Evolutionary conservation across 192 early-diverging fungal species (phyloP).

Genomic region (Entomortierella lignicola): DNA sequence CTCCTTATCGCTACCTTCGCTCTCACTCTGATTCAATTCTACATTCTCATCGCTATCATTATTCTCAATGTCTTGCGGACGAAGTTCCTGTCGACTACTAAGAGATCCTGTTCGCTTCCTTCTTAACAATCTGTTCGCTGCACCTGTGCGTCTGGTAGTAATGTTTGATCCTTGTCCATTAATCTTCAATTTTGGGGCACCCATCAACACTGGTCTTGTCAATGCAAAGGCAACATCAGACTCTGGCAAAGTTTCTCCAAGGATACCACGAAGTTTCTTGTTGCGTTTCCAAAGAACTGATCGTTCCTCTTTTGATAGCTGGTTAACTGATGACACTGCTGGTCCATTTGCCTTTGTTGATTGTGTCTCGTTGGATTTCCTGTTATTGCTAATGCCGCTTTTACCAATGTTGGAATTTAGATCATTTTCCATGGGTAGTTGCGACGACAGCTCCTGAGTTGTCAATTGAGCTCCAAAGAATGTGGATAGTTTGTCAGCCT

Average conservation of each 20-base stretch:
- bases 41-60: neutral
- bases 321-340: conserved; percentile 24
- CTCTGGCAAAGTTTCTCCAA: conserved; percentile 54
- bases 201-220: conserved; percentile 36
- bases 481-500: conserved; percentile 48
- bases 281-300: conserved; percentile 51
- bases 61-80: neutral
- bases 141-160: conserved; percentile 5
- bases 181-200: conserved; percentile 2
- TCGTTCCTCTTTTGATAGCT: conserved; percentile 44
- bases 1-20: neutral
- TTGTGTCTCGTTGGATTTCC: conserved; percentile 14
- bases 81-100: neutral
- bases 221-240: conserved; percentile 36
- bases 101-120: conserved; percentile 1
- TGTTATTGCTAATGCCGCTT: neutral
- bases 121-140: neutral
- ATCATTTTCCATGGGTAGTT: conserved; percentile 27
- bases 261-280: conserved; percentile 49
- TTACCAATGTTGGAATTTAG: neutral
- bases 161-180: neutral
- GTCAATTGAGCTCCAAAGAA: conserved; percentile 47
- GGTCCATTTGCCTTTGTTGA: neutral
- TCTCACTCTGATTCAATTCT: neutral
- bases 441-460: conserved; percentile 26